Base-by-base conservation (phyloP, 805 yeast genomes). In the Saccharomycopsis fibuligera region DNA sequence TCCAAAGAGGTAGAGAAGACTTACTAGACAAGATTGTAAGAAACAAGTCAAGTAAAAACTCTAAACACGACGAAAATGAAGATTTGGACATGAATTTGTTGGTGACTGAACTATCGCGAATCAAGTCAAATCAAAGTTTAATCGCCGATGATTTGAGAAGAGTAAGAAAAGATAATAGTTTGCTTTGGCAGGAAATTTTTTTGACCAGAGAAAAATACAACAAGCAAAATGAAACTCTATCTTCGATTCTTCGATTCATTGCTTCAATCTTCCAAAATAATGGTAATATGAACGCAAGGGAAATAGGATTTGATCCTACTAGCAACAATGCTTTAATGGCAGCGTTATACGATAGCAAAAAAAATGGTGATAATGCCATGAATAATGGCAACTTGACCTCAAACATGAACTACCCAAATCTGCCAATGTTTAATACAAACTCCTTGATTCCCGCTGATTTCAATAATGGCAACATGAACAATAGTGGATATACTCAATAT, bases 111-210 rank as follows among this genome's bases (percentile, higher is more conserved):
- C 67, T 90, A 49, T 93, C 87, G 53, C 71, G 72, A 47, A 75
- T 93, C 56, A 86, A 85, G 61, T 71, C 75, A 58, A 86, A 86
- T 59, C 99, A 93, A 64, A 60, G 78, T 53, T 76, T 86, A 17
- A 86, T 93, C 17, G 77, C 88, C 3, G 93, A 89, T 57, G 98
- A 93, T 61, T 69, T 93, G 54, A 70, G 83, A 57, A 73, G 97
- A 50, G 79, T 93, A 35, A 75, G 89, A 50, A 82, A 82, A 52
- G 98, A 93, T 61, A 93, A 91, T 66, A 91, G 87, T 62, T 65
- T 87, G 58, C 67, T 93, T 40, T 93, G 99, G 99, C 82, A 83
- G 53, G 98, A 93, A 61, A 83, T 88, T 59, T 81, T 75, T 61
- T 68, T 81, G 50, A 83, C 91, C 4, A 73, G 97, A 47, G 97